phyloP scores from a whole-genome alignment of 2,329 filamentous ascomycete genomes.

The Zymoseptoria passerinii region DNA sequence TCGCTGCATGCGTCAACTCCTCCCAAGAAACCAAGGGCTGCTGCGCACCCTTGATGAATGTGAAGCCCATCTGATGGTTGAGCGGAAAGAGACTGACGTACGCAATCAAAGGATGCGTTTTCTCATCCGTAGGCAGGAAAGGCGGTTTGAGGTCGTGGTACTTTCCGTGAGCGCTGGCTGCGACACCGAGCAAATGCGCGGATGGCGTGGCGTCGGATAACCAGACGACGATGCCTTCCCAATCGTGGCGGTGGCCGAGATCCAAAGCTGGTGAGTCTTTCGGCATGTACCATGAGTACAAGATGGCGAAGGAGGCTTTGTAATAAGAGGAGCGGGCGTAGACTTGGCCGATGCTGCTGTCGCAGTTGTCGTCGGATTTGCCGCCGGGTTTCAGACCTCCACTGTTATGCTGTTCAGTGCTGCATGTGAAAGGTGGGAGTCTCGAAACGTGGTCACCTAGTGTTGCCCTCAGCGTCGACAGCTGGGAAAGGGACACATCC shows the following conservation, averaged over 20 bases:
- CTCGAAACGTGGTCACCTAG: conserved; percentile 37
- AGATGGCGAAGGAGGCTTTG: conserved; percentile 39
- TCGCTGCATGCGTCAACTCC: conserved; percentile 38
- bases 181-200: conserved; percentile 42
- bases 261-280: conserved; percentile 41
- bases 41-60: conserved; percentile 27
- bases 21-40: conserved; percentile 43
- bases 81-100: conserved; percentile 42
- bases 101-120: conserved; percentile 39
- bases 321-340: conserved; percentile 40
- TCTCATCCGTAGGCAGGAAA: conserved; percentile 17
- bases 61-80: conserved; percentile 40
- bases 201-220: conserved; percentile 34
- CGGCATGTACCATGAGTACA: conserved; percentile 48
- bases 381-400: conserved; percentile 39
- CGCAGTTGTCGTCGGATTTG: conserved; percentile 33
- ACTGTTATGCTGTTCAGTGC: conserved; percentile 22
- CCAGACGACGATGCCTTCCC: conserved; percentile 49
- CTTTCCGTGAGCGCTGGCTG: conserved; percentile 44
- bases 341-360: conserved; percentile 42
- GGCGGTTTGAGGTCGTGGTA: conserved; percentile 25
- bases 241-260: conserved; percentile 48
- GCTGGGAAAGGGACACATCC: conserved; percentile 57
- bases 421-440: background rate
- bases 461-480: conserved; percentile 51